Base-by-base conservation (phyloP, 176 grass and related monocot species). In the Oryza coarctata region DNA sequence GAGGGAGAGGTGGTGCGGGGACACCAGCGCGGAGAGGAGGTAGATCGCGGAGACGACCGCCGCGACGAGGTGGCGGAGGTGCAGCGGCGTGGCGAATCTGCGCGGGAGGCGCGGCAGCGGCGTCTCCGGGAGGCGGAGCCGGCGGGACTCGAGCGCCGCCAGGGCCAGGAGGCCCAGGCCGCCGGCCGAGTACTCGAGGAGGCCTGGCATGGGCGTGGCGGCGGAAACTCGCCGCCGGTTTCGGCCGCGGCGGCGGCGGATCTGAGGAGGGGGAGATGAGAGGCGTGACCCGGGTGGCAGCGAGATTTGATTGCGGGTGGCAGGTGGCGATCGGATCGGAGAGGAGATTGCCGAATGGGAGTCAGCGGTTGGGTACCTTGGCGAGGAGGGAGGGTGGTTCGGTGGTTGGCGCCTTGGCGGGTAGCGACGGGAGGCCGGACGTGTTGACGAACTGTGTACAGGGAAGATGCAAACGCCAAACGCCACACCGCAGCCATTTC, bases 81-180 rank as follows among this genome's bases (percentile, higher is more conserved):
- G 89, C 47, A 66, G 77, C 20, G 80, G 87, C 64, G 71, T 63
- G 72, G 61, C 27, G 72, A 80, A 60, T 17, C 32, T n/a, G 23
- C 85, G 78, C 4, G 45, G 77, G 74, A 82, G 75, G 74, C 45
- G 52, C 36, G 70, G 82, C n/a, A 75, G 73, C n/a, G 58, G 27
- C 40, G 63, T 10, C 5, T 20, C 73, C 1, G 84, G 85, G 47
- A 79, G 63, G 74, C 67, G 72, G 78, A 85, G 63, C 32, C 83
- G 84, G 36, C 91, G 64, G 7, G 75, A 85, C 85, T 98, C 92
- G 35, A 98, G 58, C 74, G 81, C 85, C 5, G 88, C 71, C 15
- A 98, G 70, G 49, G 84, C 81, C 33, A 98, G 86, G 40, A 98
- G 68, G 29, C 89, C 92, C 33, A 98, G 88, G 1, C 96, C 96